phyloP scores from a whole-genome alignment of 768 basidiomycete species.

The Naganishia antarctica region DNA sequence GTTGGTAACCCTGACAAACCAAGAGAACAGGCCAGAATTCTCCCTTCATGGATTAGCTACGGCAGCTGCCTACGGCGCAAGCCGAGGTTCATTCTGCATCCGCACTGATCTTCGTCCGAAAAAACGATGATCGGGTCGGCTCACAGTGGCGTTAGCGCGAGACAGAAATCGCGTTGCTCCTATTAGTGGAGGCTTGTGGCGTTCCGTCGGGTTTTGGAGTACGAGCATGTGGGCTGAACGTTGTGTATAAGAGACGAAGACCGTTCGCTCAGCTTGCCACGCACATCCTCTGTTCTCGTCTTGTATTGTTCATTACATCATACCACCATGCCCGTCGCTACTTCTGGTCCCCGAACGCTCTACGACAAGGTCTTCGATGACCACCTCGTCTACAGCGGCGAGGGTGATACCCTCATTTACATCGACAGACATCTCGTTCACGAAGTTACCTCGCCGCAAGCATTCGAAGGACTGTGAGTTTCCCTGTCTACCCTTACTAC shows the following conservation, averaged over 20 bases:
- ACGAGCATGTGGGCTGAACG: neutral
- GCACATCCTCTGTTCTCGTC: neutral
- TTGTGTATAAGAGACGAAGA: neutral
- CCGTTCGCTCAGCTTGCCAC: neutral
- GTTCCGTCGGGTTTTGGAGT: neutral
- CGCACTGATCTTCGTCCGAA: no score
- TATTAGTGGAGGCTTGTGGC: constrained; percentile 3
- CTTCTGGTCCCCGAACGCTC: constrained; percentile 69
- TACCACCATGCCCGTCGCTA: constrained; percentile 57
- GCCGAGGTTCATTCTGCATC: no score
- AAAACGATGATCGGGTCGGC: neutral
- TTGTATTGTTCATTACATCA: neutral
- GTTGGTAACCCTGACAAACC: no score
- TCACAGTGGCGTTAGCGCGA: constrained; percentile 1
- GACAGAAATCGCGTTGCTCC: constrained; percentile 7
- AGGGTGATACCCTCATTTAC: constrained; percentile 51
- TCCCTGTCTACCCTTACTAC: constrained; percentile 1
- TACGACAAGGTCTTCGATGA: constrained; percentile 99
- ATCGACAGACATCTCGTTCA: constrained; percentile 64
- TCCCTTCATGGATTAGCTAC: no score
- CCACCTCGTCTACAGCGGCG: constrained; percentile 69
- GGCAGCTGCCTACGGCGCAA: no score
- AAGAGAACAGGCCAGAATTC: no score
- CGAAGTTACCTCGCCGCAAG: constrained; percentile 91
- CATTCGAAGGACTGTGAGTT: constrained; percentile 72